Conservation (phyloP, 805 yeast species). For the Cyberlindnera mrakii region DNA sequence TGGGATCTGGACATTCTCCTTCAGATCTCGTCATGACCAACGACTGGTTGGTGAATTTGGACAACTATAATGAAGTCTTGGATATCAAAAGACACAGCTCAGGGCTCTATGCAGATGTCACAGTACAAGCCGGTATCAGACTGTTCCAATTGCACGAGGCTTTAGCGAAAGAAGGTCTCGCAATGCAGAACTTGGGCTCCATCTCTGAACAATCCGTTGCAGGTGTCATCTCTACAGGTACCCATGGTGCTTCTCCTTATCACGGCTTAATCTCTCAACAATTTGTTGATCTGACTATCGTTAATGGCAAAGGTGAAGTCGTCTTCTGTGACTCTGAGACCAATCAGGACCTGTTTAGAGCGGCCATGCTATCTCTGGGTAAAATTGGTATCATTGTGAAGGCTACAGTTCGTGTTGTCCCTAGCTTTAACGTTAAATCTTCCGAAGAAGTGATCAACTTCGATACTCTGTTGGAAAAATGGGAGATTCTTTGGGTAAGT, state of each 20-base stretch:
- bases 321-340: slow-evolving; percentile 45
- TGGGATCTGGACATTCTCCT: slow-evolving; percentile 95
- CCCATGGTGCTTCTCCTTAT: slow-evolving; percentile 91
- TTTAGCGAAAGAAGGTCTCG: slow-evolving; percentile 58
- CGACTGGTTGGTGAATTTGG: slow-evolving; percentile 86
- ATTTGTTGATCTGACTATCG: slow-evolving; percentile 68
- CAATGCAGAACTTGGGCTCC: slow-evolving; percentile 88
- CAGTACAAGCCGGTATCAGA: slow-evolving; percentile 92
- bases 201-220: slow-evolving; percentile 91
- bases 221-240: slow-evolving; percentile 94
- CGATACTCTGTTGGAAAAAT: slow-evolving; percentile 59
- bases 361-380: slow-evolving; percentile 81
- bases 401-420: slow-evolving; percentile 80
- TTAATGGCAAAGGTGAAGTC: slow-evolving; percentile 71
- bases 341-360: slow-evolving; percentile 66
- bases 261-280: slow-evolving; percentile 91
- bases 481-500: slow-evolving; percentile 81
- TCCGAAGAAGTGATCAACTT: slow-evolving; percentile 78
- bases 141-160: slow-evolving; percentile 66
- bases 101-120: slow-evolving; percentile 77
- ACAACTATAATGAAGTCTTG: slow-evolving; percentile 58
- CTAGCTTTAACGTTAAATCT: slow-evolving; percentile 74
- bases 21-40: slow-evolving; percentile 81
- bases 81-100: slow-evolving; percentile 40
- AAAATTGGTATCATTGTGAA: slow-evolving; percentile 85